Conservation (phyloP, 805 yeast genomes). For the Jamesozyma rosinii region DNA sequence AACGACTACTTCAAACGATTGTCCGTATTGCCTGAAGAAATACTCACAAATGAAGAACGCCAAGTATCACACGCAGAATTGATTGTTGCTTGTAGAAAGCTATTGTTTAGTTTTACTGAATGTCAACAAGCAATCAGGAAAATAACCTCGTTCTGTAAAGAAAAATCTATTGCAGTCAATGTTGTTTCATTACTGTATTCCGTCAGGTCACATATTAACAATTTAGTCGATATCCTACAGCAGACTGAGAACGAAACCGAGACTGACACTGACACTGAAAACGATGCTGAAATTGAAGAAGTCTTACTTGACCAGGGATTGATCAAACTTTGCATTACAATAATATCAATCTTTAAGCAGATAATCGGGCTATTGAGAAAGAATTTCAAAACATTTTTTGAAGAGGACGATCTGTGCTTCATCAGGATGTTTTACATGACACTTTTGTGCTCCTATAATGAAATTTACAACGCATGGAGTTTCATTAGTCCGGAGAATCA, state of each 20-base stretch:
- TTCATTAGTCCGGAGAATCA: conserved; percentile 10
- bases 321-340: conserved; percentile 31
- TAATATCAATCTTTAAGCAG: conserved; percentile 41
- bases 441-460: conserved; percentile 54
- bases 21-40: conserved; percentile 51
- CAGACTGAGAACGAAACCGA: conserved; percentile 35
- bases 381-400: conserved; percentile 41
- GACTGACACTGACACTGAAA: conserved; percentile 39
- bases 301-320: conserved; percentile 31
- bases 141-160: conserved; percentile 49
- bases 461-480: conserved; percentile 57
- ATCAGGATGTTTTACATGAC: conserved; percentile 55
- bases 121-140: conserved; percentile 51
- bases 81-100: conserved; percentile 41
- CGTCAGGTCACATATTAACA: conserved; percentile 47
- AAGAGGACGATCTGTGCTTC: conserved; percentile 52
- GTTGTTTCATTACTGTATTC: conserved; percentile 43
- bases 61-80: conserved; percentile 27
- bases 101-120: conserved; percentile 55
- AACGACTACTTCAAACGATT: conserved; percentile 58
- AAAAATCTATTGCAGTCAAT: conserved; percentile 44
- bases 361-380: conserved; percentile 36
- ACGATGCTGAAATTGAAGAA: conserved; percentile 34
- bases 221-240: conserved; percentile 49
- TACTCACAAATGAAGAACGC: conserved; percentile 17